Conservation (phyloP, 768 basidiomycete species). For the Trametes villosa region DNA sequence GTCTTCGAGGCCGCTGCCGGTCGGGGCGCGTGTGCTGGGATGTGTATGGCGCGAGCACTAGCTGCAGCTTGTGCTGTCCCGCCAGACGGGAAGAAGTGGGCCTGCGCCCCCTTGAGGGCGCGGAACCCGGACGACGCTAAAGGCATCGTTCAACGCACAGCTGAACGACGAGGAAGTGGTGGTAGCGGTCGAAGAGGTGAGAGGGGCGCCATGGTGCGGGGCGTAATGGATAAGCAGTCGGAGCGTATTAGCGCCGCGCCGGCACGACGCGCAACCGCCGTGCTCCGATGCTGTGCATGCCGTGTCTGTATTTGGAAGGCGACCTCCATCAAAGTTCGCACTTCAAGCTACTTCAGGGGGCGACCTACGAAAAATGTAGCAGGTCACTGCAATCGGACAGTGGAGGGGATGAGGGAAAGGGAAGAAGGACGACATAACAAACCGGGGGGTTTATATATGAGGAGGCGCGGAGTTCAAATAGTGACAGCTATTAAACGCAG, state of each 20-base stretch:
- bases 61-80: conserved; percentile 24
- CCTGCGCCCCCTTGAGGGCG: conserved; percentile 30
- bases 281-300: conserved; percentile 12
- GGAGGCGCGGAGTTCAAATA: too few relatives aligned
- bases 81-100: conserved; percentile 21
- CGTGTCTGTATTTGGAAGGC: neutral
- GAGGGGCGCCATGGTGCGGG: neutral
- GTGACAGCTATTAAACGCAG: too few relatives aligned
- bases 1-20: conserved; percentile 36
- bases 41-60: conserved; percentile 48
- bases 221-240: neutral
- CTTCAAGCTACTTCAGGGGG: neutral
- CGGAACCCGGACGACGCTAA: conserved; percentile 36
- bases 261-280: conserved; percentile 5
- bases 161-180: conserved; percentile 8
- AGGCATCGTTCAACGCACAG: conserved; percentile 32
- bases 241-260: neutral
- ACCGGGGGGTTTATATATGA: too few relatives aligned
- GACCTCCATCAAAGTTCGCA: neutral
- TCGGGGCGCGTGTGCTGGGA: conserved; percentile 44
- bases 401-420: too few relatives aligned
- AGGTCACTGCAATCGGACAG: too few relatives aligned
- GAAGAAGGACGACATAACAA: too few relatives aligned
- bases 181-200: conserved; percentile 11
- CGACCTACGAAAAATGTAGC: too few relatives aligned